Base-by-base conservation (phyloP, 2,329 filamentous ascomycete species). In the Xylariales sp. region DNA sequence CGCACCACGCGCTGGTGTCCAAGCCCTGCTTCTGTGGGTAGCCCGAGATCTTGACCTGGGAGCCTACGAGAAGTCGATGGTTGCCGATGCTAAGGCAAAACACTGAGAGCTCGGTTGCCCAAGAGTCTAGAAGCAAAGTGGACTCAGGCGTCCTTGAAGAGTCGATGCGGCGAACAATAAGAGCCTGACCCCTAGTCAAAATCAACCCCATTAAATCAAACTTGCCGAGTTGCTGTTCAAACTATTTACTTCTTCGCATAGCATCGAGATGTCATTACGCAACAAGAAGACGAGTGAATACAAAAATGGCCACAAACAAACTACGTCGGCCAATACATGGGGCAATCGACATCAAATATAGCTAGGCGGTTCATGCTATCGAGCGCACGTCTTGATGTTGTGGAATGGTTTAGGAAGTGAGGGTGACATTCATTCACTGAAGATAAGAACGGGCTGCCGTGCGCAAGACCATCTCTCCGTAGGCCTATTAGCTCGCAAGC, bases 1-100 rank as follows among this genome's bases (percentile, higher is more conserved):
- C 41, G 65, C 71, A 16, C 69, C 34, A 75, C 81, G 64, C 30
- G 60, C 81, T 10, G 78, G 77, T 63, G 82, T 97, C 18, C 93
- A 97, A 54, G 69, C 69, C 39, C 59, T 71, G 7, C 14, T 70
- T 6, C 41, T 71, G 41, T 71, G 69, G 69, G 57, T 67, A 7
- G 70, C 70, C 28, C 68, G 36, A 61, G 68, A 70, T 54, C 70
- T 71, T 36, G 64, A 71, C 55, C 58, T 71, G n/a, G 62, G 39
- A n/a, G 54, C 36, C 12, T 71, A 71, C 48, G 69, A 71, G 56
- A 68, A 56, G 52, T 70, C 69, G 14, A 63, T 71, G 64, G 14
- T 68, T 43, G 57, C 48, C 5, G 59, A 64, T 39, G 32, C 64
- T 55, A 46, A 61, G 50, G 48, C 45, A 41, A 50, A 57, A 41